Conservation (phyloP, 495 filamentous ascomycete genomes). For the Penicillium turbatum region DNA sequence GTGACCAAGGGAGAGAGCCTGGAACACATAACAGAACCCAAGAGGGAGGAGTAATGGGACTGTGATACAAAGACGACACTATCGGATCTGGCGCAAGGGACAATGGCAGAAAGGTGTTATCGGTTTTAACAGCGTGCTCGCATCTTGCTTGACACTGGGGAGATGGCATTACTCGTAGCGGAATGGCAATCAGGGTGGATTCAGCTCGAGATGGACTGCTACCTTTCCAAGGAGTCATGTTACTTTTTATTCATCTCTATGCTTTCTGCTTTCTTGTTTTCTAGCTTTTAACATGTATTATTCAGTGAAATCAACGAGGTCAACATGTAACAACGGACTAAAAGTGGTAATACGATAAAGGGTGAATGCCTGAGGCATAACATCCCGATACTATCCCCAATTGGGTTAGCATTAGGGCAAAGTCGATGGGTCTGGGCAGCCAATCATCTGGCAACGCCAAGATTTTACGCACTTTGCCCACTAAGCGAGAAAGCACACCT, state of each 20-base stretch:
- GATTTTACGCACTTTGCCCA: slow-evolving; percentile 44
- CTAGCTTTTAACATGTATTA: slow-evolving; percentile 8
- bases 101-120: slow-evolving; percentile 43
- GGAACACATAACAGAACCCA: slow-evolving; percentile 27
- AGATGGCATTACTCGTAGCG: slow-evolving; percentile 13
- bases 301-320: not conserved
- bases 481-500: slow-evolving; percentile 46
- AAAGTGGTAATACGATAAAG: not conserved
- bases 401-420: slow-evolving; percentile 40
- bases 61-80: slow-evolving; percentile 16
- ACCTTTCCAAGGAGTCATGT: slow-evolving; percentile 2
- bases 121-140: slow-evolving; percentile 26
- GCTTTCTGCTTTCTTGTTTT: slow-evolving; percentile 1
- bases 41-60: slow-evolving; percentile 32
- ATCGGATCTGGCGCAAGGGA: slow-evolving; percentile 39
- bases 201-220: slow-evolving; percentile 3
- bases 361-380: slow-evolving; percentile 10
- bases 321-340: not conserved
- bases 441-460: slow-evolving; percentile 35
- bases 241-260: slow-evolving; percentile 5
- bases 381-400: slow-evolving; percentile 9
- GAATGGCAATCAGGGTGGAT: slow-evolving; percentile 4
- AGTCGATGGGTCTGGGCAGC: slow-evolving; percentile 8
- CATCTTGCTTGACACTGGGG: slow-evolving; percentile 23
- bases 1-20: slow-evolving; percentile 20